These are phyloP conservation scores for Penicillium taxi DNA, from an alignment of 495 filamentous ascomycete species.

Conservation along the genomic window DNA sequence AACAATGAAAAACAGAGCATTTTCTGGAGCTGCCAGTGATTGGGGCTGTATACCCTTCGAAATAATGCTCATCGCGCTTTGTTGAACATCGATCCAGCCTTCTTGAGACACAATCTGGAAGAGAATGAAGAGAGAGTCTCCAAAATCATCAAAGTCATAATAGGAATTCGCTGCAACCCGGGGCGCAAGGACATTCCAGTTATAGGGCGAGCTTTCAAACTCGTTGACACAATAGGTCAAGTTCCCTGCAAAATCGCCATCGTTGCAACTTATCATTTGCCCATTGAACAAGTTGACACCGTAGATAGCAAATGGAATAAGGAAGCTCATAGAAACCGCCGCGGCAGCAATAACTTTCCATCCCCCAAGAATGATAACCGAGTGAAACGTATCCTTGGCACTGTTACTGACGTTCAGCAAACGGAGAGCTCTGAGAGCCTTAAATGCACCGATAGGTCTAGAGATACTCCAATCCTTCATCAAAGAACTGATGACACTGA, in stretches of 20 bases:
- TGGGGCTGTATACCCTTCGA: constrained; percentile 64
- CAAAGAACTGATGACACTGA: constrained; percentile 80
- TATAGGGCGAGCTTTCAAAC: constrained; percentile 63
- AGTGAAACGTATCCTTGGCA: constrained; percentile 92
- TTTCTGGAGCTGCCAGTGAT: constrained; percentile 61
- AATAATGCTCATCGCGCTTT: constrained; percentile 72
- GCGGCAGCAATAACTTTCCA: constrained; percentile 84
- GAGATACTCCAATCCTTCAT: constrained; percentile 72
- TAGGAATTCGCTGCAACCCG: constrained; percentile 71
- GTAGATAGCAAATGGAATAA: constrained; percentile 96
- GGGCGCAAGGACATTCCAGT: constrained; percentile 79
- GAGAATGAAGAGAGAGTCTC: constrained; percentile 82
- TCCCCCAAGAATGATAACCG: constrained; percentile 84
- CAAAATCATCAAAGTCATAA: constrained; percentile 93
- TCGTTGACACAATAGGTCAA: constrained; percentile 70
- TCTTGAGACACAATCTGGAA: constrained; percentile 99
- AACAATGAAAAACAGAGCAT: constrained; percentile 87
- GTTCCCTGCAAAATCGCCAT: constrained; percentile 46
- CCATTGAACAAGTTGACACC: constrained; percentile 89
- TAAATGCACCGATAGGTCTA: constrained; percentile 90
- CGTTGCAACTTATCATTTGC: constrained; percentile 73
- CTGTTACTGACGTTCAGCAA: constrained; percentile 94
- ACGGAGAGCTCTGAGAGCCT: constrained; percentile 88
- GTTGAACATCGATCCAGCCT: constrained; percentile 91
- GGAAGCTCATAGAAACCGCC: constrained; percentile 85